These are phyloP conservation scores for Parachaetomium inaequale DNA, from an alignment of 495 filamentous ascomycete species.

Conservation along the genomic window DNA sequence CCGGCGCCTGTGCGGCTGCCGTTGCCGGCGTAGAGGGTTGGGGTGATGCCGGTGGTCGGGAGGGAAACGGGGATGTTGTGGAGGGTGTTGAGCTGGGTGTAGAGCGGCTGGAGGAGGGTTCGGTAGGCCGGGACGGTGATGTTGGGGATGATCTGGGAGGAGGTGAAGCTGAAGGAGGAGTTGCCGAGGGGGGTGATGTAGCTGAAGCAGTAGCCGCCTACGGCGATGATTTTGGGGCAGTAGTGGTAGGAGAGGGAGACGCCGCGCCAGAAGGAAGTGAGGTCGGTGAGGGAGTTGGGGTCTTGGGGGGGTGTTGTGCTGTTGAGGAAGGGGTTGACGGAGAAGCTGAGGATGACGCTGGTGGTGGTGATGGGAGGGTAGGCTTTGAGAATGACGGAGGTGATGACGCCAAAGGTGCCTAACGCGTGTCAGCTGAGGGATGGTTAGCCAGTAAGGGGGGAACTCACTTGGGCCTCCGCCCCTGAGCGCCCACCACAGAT, in stretches of 20 bases:
- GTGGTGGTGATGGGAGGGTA: conserved; percentile 34
- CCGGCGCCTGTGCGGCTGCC: conserved; percentile 19
- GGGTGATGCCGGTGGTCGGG: conserved; percentile 15
- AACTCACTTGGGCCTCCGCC: conserved; percentile 54
- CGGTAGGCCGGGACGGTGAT: conserved; percentile 30
- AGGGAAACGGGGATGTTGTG: conserved; percentile 32
- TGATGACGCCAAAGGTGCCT: conserved; percentile 53
- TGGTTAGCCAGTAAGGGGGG: background rate
- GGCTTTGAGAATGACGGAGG: conserved; percentile 47
- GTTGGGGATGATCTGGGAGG: conserved; percentile 31
- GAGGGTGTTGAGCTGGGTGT: conserved; percentile 34
- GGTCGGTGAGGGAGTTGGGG: conserved; percentile 25
- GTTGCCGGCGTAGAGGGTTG: conserved; percentile 27
- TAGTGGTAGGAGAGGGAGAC: conserved; percentile 42
- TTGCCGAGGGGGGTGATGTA: conserved; percentile 33
- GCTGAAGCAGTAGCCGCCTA: conserved; percentile 45
- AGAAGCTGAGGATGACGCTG: conserved; percentile 5
- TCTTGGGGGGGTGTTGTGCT: conserved; percentile 17
- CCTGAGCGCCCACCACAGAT: conserved; percentile 61
- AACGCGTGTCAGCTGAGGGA: background rate
- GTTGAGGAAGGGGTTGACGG: conserved; percentile 2
- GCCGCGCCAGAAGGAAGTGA: conserved; percentile 51
- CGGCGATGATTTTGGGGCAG: conserved; percentile 33
- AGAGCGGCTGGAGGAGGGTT: conserved; percentile 45
- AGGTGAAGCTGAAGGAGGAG: conserved; percentile 35